Percentiles rank a stretch among this genome's conserved stretches.
phyloP scores from a whole-genome alignment of 345 rosid species.

The Eutrema heterophyllum region DNA sequence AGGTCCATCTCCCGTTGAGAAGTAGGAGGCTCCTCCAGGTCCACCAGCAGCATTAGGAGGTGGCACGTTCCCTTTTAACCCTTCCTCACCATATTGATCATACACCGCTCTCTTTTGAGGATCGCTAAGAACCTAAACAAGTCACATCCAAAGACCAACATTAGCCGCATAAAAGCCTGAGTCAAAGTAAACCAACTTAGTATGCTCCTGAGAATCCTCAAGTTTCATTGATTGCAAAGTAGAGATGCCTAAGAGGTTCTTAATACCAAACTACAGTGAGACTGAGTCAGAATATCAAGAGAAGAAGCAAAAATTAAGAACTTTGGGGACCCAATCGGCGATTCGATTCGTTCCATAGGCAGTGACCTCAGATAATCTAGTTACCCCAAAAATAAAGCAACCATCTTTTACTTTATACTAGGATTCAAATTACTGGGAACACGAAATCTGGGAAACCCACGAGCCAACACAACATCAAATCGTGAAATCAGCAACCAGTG shows the following conservation, averaged over 20 bases:
- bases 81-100: constrained; percentile 80
- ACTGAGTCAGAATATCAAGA: neutral
- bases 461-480: neutral
- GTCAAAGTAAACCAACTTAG: neutral
- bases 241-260: neutral
- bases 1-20: constrained; percentile 67
- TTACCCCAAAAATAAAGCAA: neutral
- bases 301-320: neutral
- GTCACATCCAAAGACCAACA: neutral
- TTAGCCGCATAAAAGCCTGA: neutral
- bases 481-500: neutral
- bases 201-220: neutral
- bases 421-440: neutral
- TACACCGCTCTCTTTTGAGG: constrained; percentile 68
- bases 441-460: neutral
- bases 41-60: constrained; percentile 52
- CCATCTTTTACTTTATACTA: neutral
- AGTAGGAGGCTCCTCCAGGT: constrained; percentile 61
- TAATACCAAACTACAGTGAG: neutral
- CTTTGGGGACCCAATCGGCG: neutral
- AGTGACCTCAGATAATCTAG: neutral
- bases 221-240: neutral
- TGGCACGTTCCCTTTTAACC: constrained; percentile 69
- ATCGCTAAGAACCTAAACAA: constrained; percentile 68
- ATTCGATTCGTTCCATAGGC: neutral